Evolutionary conservation across 306 rosid genomes (phyloP), one percentile per base, ranked within the genome.

Genomic region (Cicer judaicum): DNA sequence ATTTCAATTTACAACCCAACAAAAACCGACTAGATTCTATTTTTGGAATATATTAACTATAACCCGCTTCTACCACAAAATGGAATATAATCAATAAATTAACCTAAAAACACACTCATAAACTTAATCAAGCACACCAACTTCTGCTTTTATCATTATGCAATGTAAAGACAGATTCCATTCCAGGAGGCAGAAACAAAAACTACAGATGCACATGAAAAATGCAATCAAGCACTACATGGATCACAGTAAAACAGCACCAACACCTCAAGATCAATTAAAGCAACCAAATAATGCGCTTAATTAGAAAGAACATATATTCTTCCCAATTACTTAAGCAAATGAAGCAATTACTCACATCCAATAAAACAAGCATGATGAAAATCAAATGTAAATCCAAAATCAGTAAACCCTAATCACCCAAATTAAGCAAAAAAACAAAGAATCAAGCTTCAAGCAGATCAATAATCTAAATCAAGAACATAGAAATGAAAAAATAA

Each of bases 1-100:
- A 69, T 48, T 78, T 62, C 70, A 56, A 59, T 59, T 18, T 46
- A 78, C 19, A 48, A 68, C 59, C 61, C 11, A 56, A 56, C 48
- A 62, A 69, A 57, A 47, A 8, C 46, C 6, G 10, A 50, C 65
- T 21, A 61, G 56, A 69, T 56, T 76, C 60, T 8, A 56, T 21
- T 60, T 78, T 60, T 6, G 53, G 64, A 63, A 48, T 6, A 59
- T 2, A 38, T 39, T 5, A 46, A 55, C 42, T 24, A 41, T 62
- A 69, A 68, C 15, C 76, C 34, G 40, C 46, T 40, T 49, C 55
- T 70, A 10, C 5, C 53, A 60, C 19, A 19, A 78, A 34, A 49
- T 70, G 38, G 38, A 50, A 38, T 40, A 12, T 29, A 29, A 29
- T 60, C 41, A 50, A 78, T 57, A 60, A 15, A 48, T n/a, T 62